Percentiles rank a stretch among this genome's conserved stretches.
Conservation (phyloP, 148 eudicot genomes). For the Chenopodium formosanum region DNA sequence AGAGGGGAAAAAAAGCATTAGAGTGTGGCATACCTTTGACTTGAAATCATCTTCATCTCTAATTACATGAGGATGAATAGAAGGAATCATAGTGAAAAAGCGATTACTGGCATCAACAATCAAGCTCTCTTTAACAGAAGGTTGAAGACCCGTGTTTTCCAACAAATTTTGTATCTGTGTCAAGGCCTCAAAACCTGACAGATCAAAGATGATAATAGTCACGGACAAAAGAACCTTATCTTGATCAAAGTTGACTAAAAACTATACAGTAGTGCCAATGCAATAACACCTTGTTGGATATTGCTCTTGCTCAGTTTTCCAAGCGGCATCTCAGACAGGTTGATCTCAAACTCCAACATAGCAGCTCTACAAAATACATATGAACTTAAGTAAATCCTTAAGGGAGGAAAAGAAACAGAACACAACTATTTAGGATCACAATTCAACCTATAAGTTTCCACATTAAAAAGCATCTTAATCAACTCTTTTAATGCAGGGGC, state of each 20-base stretch:
- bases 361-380: conserved; percentile 65
- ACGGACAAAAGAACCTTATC: not conserved
- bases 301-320: conserved; percentile 94
- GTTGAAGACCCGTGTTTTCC: conserved; percentile 39
- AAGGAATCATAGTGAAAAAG: conserved; percentile 95
- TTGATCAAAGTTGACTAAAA: not conserved
- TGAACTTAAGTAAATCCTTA: conserved; percentile 11
- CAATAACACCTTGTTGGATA: conserved; percentile 74
- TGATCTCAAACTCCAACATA: conserved; percentile 97
- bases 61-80: conserved; percentile 93
- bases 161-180: conserved; percentile 84
- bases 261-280: not conserved
- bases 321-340: conserved; percentile 97
- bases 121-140: conserved; percentile 62
- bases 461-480: conserved; percentile 97
- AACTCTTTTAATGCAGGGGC: conserved; percentile 74
- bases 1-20: not conserved
- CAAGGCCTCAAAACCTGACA: conserved; percentile 92
- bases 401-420: conserved; percentile 6
- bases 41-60: conserved; percentile 92
- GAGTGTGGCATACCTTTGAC: conserved; percentile 59
- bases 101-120: conserved; percentile 95
- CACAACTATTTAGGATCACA: not conserved
- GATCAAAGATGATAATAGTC: conserved; percentile 15
- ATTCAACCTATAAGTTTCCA: conserved; percentile 82